phyloP scores from a whole-genome alignment of 306 rosid genomes.

The Pyrus communis region DNA sequence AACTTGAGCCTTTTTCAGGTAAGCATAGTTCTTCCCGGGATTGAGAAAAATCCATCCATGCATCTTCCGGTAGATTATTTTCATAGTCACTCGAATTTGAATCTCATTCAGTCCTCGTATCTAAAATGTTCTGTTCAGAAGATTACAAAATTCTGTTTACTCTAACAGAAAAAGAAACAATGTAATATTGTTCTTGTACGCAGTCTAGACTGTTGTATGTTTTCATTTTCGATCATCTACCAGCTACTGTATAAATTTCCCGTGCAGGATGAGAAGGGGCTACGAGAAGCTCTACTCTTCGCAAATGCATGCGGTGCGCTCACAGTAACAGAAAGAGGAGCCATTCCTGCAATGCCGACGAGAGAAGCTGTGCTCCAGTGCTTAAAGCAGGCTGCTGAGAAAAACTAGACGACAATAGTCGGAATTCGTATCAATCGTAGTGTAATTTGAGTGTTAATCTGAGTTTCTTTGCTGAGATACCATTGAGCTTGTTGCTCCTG shows the following conservation, averaged over 20 bases:
- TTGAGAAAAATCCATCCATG: background rate
- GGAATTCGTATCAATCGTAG: slow-evolving; percentile 12
- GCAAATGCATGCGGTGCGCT: slow-evolving; percentile 83
- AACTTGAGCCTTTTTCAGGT: slow-evolving; percentile 56
- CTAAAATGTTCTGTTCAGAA: no score
- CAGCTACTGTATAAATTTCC: no score
- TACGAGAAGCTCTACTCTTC: slow-evolving; percentile 58
- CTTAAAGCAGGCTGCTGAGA: slow-evolving; percentile 33
- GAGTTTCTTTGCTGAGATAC: slow-evolving; percentile 14
- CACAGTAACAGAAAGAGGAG: slow-evolving; percentile 77
- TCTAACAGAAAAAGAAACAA: no score
- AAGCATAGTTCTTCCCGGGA: slow-evolving; percentile 5
- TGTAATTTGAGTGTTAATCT: slow-evolving; percentile 10
- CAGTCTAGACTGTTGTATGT: background rate
- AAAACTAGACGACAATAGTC: background rate
- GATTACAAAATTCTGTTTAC: no score
- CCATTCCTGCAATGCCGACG: slow-evolving; percentile 82
- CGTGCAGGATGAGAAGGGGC: slow-evolving; percentile 51
- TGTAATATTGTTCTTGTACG: background rate
- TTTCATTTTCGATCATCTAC: background rate
- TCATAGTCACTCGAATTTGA: background rate
- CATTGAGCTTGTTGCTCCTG: slow-evolving; percentile 12
- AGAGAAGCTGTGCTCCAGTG: slow-evolving; percentile 51
- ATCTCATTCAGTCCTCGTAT: background rate
- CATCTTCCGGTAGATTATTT: background rate